Evolutionary conservation across 345 rosid genomes (phyloP).

Genomic region (Noccaea bulbosa): DNA sequence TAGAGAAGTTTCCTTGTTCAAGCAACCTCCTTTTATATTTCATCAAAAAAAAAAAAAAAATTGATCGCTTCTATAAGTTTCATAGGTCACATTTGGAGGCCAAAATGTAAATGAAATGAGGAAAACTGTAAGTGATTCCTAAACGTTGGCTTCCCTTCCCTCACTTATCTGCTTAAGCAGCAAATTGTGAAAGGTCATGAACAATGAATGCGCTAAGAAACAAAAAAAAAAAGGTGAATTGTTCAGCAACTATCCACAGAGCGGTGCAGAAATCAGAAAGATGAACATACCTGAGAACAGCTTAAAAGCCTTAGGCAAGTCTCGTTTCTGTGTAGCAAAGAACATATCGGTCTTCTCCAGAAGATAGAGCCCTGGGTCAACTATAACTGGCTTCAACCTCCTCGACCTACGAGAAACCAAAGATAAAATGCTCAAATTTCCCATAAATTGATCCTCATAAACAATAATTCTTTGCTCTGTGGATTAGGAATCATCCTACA

Average conservation of each 20-base stretch:
- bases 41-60: neutral
- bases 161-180: slow-evolving; percentile 18
- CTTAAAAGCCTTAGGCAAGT: slow-evolving; percentile 74
- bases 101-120: slow-evolving; percentile 4
- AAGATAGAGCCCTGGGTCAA: slow-evolving; percentile 94
- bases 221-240: slow-evolving; percentile 1
- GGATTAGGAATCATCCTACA: neutral
- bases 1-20: slow-evolving; percentile 9
- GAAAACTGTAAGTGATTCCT: slow-evolving; percentile 11
- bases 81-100: neutral
- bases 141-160: neutral
- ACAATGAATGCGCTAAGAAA: neutral
- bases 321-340: slow-evolving; percentile 79
- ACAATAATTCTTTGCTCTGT: neutral
- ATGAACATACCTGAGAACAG: slow-evolving; percentile 70
- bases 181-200: neutral
- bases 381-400: slow-evolving; percentile 82
- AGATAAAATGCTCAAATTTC: neutral
- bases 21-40: slow-evolving; percentile 1
- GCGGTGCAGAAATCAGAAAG: slow-evolving; percentile 13
- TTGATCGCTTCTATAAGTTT: neutral
- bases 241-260: neutral
- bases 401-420: slow-evolving; percentile 56
- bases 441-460: neutral
- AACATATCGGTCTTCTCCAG: slow-evolving; percentile 72